phyloP scores from a whole-genome alignment of 1,284 basidiomycete species.

The Malassezia sympodialis region DNA sequence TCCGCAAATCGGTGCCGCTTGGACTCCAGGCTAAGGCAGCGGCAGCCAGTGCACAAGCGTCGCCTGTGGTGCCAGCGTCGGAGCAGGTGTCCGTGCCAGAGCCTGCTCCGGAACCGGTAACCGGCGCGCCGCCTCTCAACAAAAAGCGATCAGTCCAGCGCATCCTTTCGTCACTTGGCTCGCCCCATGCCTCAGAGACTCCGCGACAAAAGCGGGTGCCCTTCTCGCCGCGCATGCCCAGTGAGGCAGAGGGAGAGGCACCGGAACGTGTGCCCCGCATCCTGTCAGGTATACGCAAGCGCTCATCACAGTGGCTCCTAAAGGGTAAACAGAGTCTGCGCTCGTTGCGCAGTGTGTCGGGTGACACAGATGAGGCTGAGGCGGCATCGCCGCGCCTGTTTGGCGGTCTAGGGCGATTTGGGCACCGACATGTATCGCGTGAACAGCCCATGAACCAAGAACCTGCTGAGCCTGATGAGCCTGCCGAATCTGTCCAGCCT shows the following conservation, averaged over 20 bases:
- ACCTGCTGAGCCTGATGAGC: not conserved
- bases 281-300: slow-evolving; percentile 6
- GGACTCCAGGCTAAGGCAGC: not conserved
- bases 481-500: no score
- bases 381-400: not conserved
- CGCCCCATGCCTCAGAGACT: not conserved
- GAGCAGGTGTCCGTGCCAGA: not conserved
- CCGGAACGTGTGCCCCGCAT: not conserved
- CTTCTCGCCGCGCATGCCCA: not conserved
- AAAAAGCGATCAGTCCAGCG: not conserved
- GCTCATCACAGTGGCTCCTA: slow-evolving; percentile 13
- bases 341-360: not conserved
- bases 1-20: not conserved
- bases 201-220: not conserved
- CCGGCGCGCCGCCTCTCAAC: not conserved
- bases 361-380: not conserved
- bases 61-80: not conserved
- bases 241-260: not conserved
- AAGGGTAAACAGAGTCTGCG: slow-evolving; percentile 9
- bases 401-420: not conserved
- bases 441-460: not conserved
- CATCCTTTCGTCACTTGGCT: slow-evolving; percentile 1
- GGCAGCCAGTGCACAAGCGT: not conserved
- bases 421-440: not conserved
- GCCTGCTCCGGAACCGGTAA: no score